Base-by-base conservation (phyloP, 345 rosid species). In the Laguncularia racemosa region DNA sequence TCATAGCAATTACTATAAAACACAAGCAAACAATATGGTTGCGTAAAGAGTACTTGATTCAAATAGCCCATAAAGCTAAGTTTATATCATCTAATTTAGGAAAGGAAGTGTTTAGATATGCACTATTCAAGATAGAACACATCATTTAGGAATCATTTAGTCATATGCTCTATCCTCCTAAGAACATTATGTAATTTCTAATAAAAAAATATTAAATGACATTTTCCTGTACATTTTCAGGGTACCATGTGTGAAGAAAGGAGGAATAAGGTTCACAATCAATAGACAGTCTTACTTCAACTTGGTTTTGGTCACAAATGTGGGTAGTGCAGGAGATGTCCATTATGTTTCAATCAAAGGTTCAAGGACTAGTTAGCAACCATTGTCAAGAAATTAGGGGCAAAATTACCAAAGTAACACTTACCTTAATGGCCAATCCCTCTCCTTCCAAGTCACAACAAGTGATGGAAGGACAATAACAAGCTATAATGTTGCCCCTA, bases 331-430 rank as follows among this genome's bases (percentile, higher is more conserved):
- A 0, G 98, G 98, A 55, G 98, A 91, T 43, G 81, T 91, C 0
- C 81, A 81, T 13, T 16, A 89, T 0, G 92, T 78, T 1, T 88
- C 98, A 6, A 81, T 91, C 75, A 91, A 84, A 69, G 98, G 98
- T 17, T 81, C 95, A 0, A 84, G 74, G 16, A 64, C 92, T 3
- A 83, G 84, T 44, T 91, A 96, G 98, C 96, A 85, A 71, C 2
- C 85, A 3, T 78, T 91, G 98, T 91, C 98, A 3, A 81, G 98
- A 57, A 91, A 91, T 38, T 91, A 96, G 98, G 98, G 98, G 7
- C 98, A 91, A 66, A 91, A 91, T 67, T 91, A 96, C 96, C 98
- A 91, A 62, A 91, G 98, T 77, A 91, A 91, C 55, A 73, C 85
- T 4, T 78, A 81, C 71, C 69, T 91, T 26, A 92, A 92, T 45